These are phyloP conservation scores for Guillardia theta DNA, from an alignment of 78 protist genomes.

Conservation along the genomic window DNA sequence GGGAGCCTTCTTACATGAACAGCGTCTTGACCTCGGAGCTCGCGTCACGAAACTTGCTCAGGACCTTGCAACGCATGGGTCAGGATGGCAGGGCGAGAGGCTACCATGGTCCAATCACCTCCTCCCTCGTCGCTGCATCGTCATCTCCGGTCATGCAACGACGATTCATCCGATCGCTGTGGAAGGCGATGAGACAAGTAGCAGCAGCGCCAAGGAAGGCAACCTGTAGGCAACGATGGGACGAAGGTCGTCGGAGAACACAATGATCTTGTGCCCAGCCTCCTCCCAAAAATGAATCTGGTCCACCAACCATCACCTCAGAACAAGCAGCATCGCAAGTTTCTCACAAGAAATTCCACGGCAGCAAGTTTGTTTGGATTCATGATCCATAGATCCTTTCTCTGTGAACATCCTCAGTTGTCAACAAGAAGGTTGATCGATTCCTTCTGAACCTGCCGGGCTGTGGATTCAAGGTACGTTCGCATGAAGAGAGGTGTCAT, in stretches of 20 bases:
- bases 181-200: background rate
- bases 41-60: slow-evolving; percentile 57
- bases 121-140: background rate
- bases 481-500: slow-evolving; percentile 86
- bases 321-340: too few relatives aligned
- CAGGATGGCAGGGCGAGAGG: background rate
- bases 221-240: background rate
- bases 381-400: slow-evolving; percentile 75
- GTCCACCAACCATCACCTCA: too few relatives aligned
- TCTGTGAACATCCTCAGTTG: too few relatives aligned
- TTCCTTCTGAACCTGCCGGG: background rate
- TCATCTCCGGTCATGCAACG: background rate
- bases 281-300: background rate
- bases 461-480: slow-evolving; percentile 72
- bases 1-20: too few relatives aligned
- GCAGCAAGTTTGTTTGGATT: slow-evolving; percentile 92
- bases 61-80: background rate
- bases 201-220: background rate
- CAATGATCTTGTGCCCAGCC: background rate
- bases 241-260: background rate
- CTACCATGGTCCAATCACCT: background rate
- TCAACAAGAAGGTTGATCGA: background rate
- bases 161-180: background rate
- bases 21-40: slow-evolving; percentile 54
- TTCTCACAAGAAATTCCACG: slow-evolving; percentile 80